Evolutionary conservation across 208 protist genomes (phyloP).

Genomic region (Borovskyia barvae): DNA sequence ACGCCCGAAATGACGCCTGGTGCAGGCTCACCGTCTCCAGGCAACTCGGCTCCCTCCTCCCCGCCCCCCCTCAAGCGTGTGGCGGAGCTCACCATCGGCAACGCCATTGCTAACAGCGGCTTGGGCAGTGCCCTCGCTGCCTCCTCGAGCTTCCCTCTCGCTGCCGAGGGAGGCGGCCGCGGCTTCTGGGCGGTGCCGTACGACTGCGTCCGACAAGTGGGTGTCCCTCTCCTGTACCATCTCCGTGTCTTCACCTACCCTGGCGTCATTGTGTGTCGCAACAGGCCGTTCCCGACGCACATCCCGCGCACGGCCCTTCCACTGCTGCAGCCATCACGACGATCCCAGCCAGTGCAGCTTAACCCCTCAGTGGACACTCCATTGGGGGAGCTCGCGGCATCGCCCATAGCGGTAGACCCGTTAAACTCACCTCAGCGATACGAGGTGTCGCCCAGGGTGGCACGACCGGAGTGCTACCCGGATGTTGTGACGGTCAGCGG

Average conservation of each 20-base stretch:
- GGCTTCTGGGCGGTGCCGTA: constrained; percentile 36
- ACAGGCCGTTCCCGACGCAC: constrained; percentile 5
- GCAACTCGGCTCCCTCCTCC: neutral
- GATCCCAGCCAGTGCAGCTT: neutral
- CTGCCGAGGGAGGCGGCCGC: neutral
- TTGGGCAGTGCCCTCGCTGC: neutral
- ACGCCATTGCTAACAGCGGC: neutral
- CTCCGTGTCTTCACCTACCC: constrained; percentile 52
- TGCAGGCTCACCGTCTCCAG: neutral
- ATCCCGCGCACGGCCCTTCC: neutral
- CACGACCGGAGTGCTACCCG: constrained; percentile 14
- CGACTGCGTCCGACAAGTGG: constrained; percentile 28
- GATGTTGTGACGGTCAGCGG: constrained; percentile 29
- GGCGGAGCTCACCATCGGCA: constrained; percentile 6
- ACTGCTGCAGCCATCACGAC: too few species aligned
- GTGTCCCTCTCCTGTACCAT: constrained; percentile 37
- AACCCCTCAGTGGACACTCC: neutral
- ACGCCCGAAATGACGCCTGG: too few species aligned
- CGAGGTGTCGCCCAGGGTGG: constrained; percentile 21
- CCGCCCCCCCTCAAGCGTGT: constrained; percentile 21
- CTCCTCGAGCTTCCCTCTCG: neutral
- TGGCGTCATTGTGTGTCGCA: constrained; percentile 40
- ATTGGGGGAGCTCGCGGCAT: neutral
- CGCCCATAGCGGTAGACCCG: neutral
- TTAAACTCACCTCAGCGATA: constrained; percentile 12